Evolutionary conservation across 345 rosid genomes (phyloP).

Genomic region (Lepidium sativum): DNA sequence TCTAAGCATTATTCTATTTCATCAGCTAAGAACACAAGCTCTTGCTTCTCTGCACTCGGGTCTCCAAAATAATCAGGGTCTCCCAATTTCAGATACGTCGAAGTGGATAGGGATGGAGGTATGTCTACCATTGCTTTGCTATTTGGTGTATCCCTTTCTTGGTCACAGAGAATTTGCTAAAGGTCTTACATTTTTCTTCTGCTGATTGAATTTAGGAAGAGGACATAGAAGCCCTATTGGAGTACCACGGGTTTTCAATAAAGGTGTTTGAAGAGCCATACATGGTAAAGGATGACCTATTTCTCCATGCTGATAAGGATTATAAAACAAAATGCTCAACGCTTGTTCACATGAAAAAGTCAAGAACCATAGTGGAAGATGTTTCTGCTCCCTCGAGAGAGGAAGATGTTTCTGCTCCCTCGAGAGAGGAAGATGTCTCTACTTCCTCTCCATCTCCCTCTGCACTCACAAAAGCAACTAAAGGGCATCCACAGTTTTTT

Average conservation of each 20-base stretch:
- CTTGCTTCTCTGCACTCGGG: conserved; percentile 83
- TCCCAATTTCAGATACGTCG: conserved; percentile 64
- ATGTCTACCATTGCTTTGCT: conserved; percentile 14
- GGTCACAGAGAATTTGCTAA: neutral
- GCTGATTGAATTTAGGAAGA: conserved; percentile 54
- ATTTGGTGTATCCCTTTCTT: neutral
- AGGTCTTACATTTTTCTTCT: conserved; percentile 26
- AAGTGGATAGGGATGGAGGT: conserved; percentile 97
- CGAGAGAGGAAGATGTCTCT: conserved; percentile 50
- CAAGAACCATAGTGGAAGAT: conserved; percentile 56
- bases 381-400: conserved; percentile 40
- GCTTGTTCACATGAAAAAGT: conserved; percentile 74
- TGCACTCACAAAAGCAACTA: conserved; percentile 24
- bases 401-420: conserved; percentile 45
- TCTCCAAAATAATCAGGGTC: conserved; percentile 82
- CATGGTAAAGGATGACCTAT: conserved; percentile 83
- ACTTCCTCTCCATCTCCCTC: conserved; percentile 26
- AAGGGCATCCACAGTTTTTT: conserved; percentile 26
- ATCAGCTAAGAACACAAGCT: conserved; percentile 86
- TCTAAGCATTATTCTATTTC: conserved; percentile 18
- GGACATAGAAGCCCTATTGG: conserved; percentile 55
- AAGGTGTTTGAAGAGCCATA: conserved; percentile 88
- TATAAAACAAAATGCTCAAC: conserved; percentile 75
- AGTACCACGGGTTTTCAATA: conserved; percentile 65
- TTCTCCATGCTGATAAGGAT: conserved; percentile 68